phyloP scores from a whole-genome alignment of 2,329 filamentous ascomycete species.

The Pyrenochaeta sp. region DNA sequence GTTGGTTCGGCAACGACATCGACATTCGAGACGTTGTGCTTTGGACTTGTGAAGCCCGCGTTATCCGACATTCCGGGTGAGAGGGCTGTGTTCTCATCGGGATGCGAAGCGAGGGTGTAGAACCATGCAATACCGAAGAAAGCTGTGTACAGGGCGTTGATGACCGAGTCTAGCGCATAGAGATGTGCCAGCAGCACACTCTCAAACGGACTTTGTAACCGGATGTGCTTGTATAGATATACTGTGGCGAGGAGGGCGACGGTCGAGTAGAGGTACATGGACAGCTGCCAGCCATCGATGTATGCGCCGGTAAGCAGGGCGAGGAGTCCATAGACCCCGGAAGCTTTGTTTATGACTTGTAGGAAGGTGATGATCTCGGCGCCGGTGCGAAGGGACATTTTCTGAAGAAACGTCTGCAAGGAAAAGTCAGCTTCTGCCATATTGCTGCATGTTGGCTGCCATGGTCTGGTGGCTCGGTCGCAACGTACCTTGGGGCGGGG shows the following conservation, averaged over 20 bases:
- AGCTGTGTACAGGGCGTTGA: constrained; percentile 83
- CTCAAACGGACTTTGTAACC: constrained; percentile 78
- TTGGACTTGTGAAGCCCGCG: constrained; percentile 70
- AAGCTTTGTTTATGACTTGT: constrained; percentile 90
- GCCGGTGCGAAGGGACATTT: constrained; percentile 86
- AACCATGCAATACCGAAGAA: constrained; percentile 89
- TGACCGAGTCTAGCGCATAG: constrained; percentile 80
- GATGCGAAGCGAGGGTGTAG: constrained; percentile 70
- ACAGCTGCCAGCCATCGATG: constrained; percentile 82
- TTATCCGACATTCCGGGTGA: constrained; percentile 68
- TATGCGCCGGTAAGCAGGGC: constrained; percentile 87
- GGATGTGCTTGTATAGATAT: constrained; percentile 80
- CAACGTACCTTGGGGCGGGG: constrained; percentile 50
- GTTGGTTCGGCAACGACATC: constrained; percentile 61
- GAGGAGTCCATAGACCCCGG: constrained; percentile 87
- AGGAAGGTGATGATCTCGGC: constrained; percentile 84
- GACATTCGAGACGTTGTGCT: constrained; percentile 67
- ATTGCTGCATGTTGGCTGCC: constrained; percentile 1
- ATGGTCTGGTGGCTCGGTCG: constrained; percentile 6
- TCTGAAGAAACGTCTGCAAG: constrained; percentile 79
- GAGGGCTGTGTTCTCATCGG: constrained; percentile 50
- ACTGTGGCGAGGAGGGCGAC: constrained; percentile 72
- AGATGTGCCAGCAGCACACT: constrained; percentile 84
- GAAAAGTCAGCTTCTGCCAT: constrained; percentile 23
- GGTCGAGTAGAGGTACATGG: constrained; percentile 91